Conservation (phyloP, 129 eudicot genomes). For the Heracleum sosnowskyi region DNA sequence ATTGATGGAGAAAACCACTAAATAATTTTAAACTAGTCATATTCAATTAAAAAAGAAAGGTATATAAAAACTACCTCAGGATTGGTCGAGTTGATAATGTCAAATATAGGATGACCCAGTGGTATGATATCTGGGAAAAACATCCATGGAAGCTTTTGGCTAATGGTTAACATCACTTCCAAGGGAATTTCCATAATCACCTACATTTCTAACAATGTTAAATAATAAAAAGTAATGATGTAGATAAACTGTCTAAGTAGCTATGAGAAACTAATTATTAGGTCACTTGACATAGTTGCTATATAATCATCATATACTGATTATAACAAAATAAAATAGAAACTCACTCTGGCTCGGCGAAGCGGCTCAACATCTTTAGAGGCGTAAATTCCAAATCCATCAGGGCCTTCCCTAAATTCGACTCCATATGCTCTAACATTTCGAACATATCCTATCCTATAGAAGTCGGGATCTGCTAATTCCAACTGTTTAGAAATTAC, state of each 20-base stretch:
- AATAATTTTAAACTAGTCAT: background rate
- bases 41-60: background rate
- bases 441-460: conserved; percentile 83
- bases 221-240: conserved; percentile 1
- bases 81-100: conserved; percentile 87
- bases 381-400: conserved; percentile 89
- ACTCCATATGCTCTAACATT: conserved; percentile 89
- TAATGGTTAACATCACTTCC: conserved; percentile 88
- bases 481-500: conserved; percentile 51
- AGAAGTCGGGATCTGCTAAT: conserved; percentile 88
- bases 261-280: background rate
- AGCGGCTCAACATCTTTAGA: conserved; percentile 74
- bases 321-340: background rate
- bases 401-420: conserved; percentile 93
- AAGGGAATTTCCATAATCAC: conserved; percentile 95
- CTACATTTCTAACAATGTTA: conserved; percentile 25
- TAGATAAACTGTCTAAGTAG: background rate
- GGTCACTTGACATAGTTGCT: background rate
- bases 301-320: background rate
- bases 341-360: conserved; percentile 82
- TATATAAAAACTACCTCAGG: conserved; percentile 50
- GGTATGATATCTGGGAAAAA: conserved; percentile 95
- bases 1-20: background rate
- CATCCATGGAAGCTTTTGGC: conserved; percentile 96
- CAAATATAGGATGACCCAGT: conserved; percentile 91